Conservation (phyloP, 1,284 basidiomycete species). For the Austroboletus niveus region DNA sequence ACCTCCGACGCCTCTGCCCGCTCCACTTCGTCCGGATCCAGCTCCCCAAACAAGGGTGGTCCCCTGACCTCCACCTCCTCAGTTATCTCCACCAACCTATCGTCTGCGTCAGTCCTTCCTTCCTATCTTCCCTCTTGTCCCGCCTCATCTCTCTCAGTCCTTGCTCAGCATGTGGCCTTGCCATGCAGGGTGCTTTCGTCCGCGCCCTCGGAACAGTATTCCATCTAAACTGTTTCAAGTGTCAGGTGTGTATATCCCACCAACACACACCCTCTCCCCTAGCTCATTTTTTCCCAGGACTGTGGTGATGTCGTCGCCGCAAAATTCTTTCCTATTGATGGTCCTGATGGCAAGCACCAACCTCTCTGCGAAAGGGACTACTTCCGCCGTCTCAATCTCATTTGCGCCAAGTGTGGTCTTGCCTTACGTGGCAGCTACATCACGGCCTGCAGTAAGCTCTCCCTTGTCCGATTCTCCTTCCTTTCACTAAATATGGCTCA, state of each 20-base stretch:
- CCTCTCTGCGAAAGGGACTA: constrained; percentile 99
- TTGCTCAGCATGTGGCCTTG: constrained; percentile 71
- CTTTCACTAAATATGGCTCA: constrained; percentile 36
- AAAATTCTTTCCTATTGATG: constrained; percentile 98
- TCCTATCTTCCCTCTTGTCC: constrained; percentile 6
- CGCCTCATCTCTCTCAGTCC: constrained; percentile 38
- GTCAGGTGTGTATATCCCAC: constrained; percentile 65
- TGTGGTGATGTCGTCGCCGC: constrained; percentile 95
- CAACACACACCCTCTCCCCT: background rate
- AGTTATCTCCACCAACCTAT: constrained; percentile 40
- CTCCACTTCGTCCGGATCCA: constrained; percentile 45
- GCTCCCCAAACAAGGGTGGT: constrained; percentile 41
- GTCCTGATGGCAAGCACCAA: constrained; percentile 78
- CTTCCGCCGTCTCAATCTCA: constrained; percentile 92
- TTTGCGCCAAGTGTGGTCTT: constrained; percentile 94
- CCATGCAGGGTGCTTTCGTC: constrained; percentile 94
- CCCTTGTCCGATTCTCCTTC: constrained; percentile 1
- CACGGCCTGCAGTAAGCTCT: constrained; percentile 91
- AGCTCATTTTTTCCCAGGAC: constrained; percentile 59
- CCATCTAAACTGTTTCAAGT: constrained; percentile 96
- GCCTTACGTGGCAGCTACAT: constrained; percentile 97
- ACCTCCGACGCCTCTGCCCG: constrained; percentile 49
- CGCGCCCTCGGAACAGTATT: constrained; percentile 93
- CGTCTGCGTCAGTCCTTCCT: constrained; percentile 43
- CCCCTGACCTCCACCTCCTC: constrained; percentile 47